Conservation (phyloP, 2,329 filamentous ascomycete species). For the Geosmithia flava region DNA sequence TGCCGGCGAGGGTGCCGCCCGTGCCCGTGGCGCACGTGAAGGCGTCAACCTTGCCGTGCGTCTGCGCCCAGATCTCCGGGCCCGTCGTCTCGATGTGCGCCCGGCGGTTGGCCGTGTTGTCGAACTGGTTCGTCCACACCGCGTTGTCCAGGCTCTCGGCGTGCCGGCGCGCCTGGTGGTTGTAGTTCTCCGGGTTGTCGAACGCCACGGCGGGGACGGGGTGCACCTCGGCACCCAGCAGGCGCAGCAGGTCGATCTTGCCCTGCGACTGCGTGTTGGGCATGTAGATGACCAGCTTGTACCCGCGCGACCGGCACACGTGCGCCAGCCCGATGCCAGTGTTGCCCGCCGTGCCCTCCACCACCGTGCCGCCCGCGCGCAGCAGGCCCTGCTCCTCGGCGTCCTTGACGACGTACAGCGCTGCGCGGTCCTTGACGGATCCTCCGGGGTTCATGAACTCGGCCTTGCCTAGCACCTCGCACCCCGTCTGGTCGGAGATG, state of each 20-base stretch:
- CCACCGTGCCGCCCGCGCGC: conserved; percentile 77
- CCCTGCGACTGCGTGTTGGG: conserved; percentile 96
- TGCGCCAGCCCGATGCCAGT: conserved; percentile 96
- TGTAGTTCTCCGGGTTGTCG: conserved; percentile 93
- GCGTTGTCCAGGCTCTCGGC: conserved; percentile 79
- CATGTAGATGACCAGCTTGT: conserved; percentile 98
- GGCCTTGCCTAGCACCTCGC: conserved; percentile 89
- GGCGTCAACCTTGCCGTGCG: conserved; percentile 71
- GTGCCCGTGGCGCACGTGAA: conserved; percentile 96
- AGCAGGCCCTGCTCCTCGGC: conserved; percentile 82
- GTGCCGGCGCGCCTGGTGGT: conserved; percentile 85
- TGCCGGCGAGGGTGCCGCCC: conserved; percentile 79
- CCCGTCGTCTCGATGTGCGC: conserved; percentile 96
- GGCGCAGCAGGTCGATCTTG: conserved; percentile 84
- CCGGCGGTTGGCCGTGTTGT: conserved; percentile 86
- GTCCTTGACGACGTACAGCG: conserved; percentile 85
- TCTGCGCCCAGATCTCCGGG: conserved; percentile 95
- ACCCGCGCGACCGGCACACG: conserved; percentile 84
- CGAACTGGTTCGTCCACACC: conserved; percentile 99
- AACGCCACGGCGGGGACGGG: conserved; percentile 93
- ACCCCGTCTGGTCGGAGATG: conserved; percentile 83
- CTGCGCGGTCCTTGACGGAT: conserved; percentile 90
- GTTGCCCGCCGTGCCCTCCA: conserved; percentile 95
- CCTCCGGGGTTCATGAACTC: conserved; percentile 99
- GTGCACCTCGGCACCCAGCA: conserved; percentile 90